A percentile compares a stretch with the other conserved stretches of the same genome.
Evolutionary conservation across 192 early-diverging fungal genomes (phyloP).

Genomic region (Lobosporangium transversale): DNA sequence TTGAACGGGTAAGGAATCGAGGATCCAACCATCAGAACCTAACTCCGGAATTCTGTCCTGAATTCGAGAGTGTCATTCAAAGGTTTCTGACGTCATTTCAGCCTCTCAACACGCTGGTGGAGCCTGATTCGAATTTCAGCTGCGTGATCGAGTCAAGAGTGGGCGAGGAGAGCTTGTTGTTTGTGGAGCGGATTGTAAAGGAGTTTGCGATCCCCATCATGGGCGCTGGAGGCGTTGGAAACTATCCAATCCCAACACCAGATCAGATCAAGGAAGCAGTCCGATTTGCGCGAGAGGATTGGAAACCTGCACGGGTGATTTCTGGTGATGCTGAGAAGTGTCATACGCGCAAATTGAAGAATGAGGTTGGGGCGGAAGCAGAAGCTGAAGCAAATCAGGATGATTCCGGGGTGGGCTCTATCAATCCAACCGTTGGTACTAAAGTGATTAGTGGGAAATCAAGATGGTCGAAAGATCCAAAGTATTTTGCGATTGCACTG

Average conservation of each 20-base stretch:
- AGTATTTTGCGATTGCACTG: slow-evolving; percentile 27
- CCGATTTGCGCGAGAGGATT: slow-evolving; percentile 51
- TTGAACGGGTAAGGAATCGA: slow-evolving; percentile 65
- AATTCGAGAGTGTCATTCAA: slow-evolving; percentile 68
- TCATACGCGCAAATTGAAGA: slow-evolving; percentile 2
- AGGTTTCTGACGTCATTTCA: slow-evolving; percentile 62
- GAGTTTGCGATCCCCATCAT: slow-evolving; percentile 48
- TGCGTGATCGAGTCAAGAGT: slow-evolving; percentile 66
- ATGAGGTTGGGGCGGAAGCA: background rate
- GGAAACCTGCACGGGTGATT: slow-evolving; percentile 33
- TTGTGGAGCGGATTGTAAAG: slow-evolving; percentile 60
- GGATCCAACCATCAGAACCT: slow-evolving; percentile 87
- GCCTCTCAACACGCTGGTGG: slow-evolving; percentile 62
- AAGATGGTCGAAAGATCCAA: slow-evolving; percentile 20
- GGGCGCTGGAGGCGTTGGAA: slow-evolving; percentile 34
- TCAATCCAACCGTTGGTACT: background rate
- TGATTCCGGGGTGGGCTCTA: background rate
- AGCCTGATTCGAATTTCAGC: slow-evolving; percentile 63
- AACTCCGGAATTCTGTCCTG: slow-evolving; percentile 69
- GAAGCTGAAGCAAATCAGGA: background rate
- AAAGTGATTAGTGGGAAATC: background rate
- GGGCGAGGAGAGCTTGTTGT: slow-evolving; percentile 54
- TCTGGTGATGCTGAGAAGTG: slow-evolving; percentile 28
- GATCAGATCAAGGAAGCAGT: slow-evolving; percentile 66
- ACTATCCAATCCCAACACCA: slow-evolving; percentile 56